A percentile compares a stretch with the other conserved stretches of the same genome.
Conservation (phyloP, 1,284 basidiomycete species). For the Rhizoctonia solani region DNA sequence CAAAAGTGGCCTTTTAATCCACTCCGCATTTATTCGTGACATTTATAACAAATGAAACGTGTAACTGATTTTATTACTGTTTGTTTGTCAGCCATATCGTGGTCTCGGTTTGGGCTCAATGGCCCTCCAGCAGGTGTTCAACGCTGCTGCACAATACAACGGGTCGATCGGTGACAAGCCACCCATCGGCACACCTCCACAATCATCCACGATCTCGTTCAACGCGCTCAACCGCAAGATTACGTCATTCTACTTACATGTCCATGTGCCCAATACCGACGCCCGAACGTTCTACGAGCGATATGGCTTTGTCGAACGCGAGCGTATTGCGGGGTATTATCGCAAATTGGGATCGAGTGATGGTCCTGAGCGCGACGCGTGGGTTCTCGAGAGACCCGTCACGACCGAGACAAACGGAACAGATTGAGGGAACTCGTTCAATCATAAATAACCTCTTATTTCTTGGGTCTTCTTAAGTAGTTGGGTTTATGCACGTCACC, state of each 20-base stretch:
- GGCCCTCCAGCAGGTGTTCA: constrained; percentile 64
- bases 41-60: not conserved
- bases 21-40: constrained; percentile 16
- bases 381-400: constrained; percentile 62
- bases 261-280: constrained; percentile 70
- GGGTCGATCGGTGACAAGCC: not conserved
- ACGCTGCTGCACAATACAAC: constrained; percentile 53
- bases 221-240: constrained; percentile 50
- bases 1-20: constrained; percentile 21
- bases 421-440: not conserved
- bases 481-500: not conserved
- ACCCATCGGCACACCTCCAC: too few species aligned
- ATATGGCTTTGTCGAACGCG: constrained; percentile 70
- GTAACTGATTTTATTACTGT: constrained; percentile 4
- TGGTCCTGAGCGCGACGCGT: constrained; percentile 66
- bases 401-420: constrained; percentile 9
- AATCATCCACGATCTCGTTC: constrained; percentile 23
- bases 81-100: constrained; percentile 81
- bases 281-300: constrained; percentile 78
- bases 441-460: not conserved
- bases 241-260: constrained; percentile 72
- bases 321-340: constrained; percentile 72
- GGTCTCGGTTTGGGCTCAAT: constrained; percentile 70
- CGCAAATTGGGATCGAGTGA: constrained; percentile 60
- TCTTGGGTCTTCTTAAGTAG: not conserved